These are phyloP conservation scores for Isoetes engelmannii DNA, from an alignment of 83 land plant species.

Conservation along the genomic window DNA sequence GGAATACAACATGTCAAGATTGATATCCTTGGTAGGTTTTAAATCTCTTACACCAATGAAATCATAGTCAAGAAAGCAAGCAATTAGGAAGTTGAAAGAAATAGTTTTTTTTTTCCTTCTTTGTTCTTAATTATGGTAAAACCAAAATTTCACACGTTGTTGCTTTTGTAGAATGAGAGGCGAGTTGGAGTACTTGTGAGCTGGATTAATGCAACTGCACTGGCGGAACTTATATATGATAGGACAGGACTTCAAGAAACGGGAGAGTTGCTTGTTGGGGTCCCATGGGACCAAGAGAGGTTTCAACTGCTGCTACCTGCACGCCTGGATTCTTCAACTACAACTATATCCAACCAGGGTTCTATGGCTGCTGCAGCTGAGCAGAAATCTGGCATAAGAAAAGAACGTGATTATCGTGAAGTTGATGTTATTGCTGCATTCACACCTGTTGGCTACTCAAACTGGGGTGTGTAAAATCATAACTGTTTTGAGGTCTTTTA, in stretches of 20 bases:
- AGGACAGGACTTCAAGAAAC: conserved; percentile 35
- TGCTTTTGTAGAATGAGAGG: conserved; percentile 10
- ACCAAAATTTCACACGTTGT: background rate
- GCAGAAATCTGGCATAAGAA: conserved; percentile 13
- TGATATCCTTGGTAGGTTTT: conserved; percentile 12
- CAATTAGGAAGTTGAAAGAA: no score
- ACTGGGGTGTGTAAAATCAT: conserved; percentile 27
- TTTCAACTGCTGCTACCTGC: conserved; percentile 32
- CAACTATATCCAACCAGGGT: conserved; percentile 17
- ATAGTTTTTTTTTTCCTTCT: background rate
- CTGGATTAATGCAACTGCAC: conserved; percentile 29
- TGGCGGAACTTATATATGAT: conserved; percentile 17
- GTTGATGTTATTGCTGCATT: conserved; percentile 27
- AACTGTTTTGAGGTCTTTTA: background rate
- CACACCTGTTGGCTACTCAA: conserved; percentile 31
- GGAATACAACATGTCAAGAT: conserved; percentile 29
- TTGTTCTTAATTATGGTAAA: background rate
- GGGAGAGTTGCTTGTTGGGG: conserved; percentile 32
- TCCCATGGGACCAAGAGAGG: conserved; percentile 11
- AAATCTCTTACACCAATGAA: background rate
- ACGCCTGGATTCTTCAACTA: background rate
- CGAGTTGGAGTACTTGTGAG: conserved; percentile 29
- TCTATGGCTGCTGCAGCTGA: conserved; percentile 26
- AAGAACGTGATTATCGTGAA: conserved; percentile 27
- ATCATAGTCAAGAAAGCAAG: background rate